phyloP scores from a whole-genome alignment of 352 stramenopile genomes.

The Globisporangium cystogenes region DNA sequence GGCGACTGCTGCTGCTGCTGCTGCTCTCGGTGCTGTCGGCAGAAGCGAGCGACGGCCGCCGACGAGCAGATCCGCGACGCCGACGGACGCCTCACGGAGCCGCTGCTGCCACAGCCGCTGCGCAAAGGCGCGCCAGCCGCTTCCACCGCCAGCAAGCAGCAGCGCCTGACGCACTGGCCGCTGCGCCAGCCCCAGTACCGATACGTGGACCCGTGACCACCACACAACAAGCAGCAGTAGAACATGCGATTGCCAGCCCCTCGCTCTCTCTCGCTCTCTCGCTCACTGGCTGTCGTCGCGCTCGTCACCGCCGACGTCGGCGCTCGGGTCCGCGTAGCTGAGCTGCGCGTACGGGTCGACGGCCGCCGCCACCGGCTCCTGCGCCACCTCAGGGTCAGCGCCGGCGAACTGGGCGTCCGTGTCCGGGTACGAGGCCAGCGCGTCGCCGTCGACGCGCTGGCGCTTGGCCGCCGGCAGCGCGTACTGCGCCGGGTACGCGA shows the following conservation, averaged over 20 bases:
- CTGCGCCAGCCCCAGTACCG: constrained; percentile 35
- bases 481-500: constrained; percentile 77
- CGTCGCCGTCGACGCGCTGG: constrained; percentile 58
- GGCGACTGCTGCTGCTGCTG: constrained; percentile 3
- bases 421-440: constrained; percentile 63
- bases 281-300: constrained; percentile 10
- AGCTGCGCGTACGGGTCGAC: constrained; percentile 39
- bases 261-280: background rate
- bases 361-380: background rate
- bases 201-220: constrained; percentile 26
- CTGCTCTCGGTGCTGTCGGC: background rate
- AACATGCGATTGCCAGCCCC: background rate
- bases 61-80: background rate
- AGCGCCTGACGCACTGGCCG: constrained; percentile 9
- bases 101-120: constrained; percentile 5
- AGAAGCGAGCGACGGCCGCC: constrained; percentile 2
- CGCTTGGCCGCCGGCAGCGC: constrained; percentile 55
- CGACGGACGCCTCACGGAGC: constrained; percentile 8
- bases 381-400: background rate
- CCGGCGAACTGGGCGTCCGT: constrained; percentile 59
- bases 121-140: constrained; percentile 4
- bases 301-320: constrained; percentile 9
- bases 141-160: constrained; percentile 3
- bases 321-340: constrained; percentile 44
- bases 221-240: background rate